Percentiles rank a stretch among this genome's conserved stretches.
Conservation (phyloP, 129 eudicot species). For the sunflower (Helianthus annuus) region HanXRQr2.0-SUNRISE NC_035442.2:108945769-108946268, state of each 20-base stretch:
- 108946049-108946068: background rate
- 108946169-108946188: conserved; percentile 56
- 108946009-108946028: conserved; percentile 59
- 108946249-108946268: conserved; percentile 93
- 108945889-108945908: conserved; percentile 68
- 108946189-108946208: conserved; percentile 86
- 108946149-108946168: background rate
- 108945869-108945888: background rate
- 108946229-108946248: conserved; percentile 91
- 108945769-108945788: too few species aligned
- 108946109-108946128: background rate
- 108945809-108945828: too few species aligned
- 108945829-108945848: too few species aligned
- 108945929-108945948: conserved; percentile 77
- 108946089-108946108: background rate
- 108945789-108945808: too few species aligned
- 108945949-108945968: conserved; percentile 52
- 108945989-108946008: conserved; percentile 72
- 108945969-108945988: conserved; percentile 46
- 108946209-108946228: conserved; percentile 78
- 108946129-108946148: background rate
- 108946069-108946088: background rate
- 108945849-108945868: background rate
- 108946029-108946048: conserved; percentile 72
- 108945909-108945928: conserved; percentile 86